Evolutionary conservation across 495 filamentous ascomycete genomes (phyloP), one percentile per base, ranked within the genome.

Genomic region (Paragyromitra xinjiangensis): DNA sequence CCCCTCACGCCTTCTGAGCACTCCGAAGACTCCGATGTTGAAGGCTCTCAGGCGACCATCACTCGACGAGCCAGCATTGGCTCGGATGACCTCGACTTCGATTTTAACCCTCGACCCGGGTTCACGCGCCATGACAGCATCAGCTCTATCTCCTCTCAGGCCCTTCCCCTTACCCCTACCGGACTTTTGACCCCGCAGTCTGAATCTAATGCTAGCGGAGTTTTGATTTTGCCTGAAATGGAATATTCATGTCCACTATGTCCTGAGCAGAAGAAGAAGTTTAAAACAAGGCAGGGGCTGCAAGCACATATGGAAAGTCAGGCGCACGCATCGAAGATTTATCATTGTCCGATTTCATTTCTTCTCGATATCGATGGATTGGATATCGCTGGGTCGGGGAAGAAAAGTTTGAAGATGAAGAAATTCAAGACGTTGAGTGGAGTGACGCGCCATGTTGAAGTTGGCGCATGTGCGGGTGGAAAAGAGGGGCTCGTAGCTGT

Each of bases 381-480:
- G 1, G 39, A 8, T n/a, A 8, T 11, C 3, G 24, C 29, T 45
- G 24, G n/a, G 11, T 14, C 16, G 26, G 48, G 39, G 22, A 22
- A 16, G 19, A 48, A 22, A 2, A 64, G 58, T 19, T 26, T 39
- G 29, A 45, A 6, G 11, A 39, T 63, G 51, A 81, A 69, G 51
- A 58, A 55, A 1, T 81, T 81, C n/a, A 75, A 67, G 40, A 69
- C 78, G 16, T 63, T 81, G 22, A 77, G 78, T 34, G 78, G 78
- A 14, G 50, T 80, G 40, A 69, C 65, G n/a, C 64, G 65, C 40
- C 78, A 81, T 50, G 55, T 81, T 26, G 78, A 81, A 42, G 61
- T 39, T 1, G 78, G 70, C 7, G 71, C 78, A 16, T 81, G 78
- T 53, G 63, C 48, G 26, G 78, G 78, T 24, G 78, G 71, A 19